Evolutionary conservation across 208 protist genomes (phyloP).

Genomic region (Trypanosoma congolense): DNA sequence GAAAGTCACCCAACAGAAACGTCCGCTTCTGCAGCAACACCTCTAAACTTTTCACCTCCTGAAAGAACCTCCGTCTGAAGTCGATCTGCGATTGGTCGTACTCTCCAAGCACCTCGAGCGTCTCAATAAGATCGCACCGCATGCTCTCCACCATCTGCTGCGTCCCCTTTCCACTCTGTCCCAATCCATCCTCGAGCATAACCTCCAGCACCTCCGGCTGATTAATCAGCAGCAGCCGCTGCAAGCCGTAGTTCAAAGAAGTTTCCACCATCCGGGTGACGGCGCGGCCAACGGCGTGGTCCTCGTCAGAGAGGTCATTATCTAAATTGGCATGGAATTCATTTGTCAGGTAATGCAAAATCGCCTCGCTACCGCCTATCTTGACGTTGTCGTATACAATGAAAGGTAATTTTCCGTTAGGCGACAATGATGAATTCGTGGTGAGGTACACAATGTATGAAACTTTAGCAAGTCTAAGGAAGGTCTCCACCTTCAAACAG

Average conservation of each 20-base stretch:
- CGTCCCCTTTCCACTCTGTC: conserved; percentile 34
- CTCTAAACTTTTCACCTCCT: conserved; percentile 57
- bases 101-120: conserved; percentile 52
- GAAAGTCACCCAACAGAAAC: conserved; percentile 48
- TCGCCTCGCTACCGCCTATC: conserved; percentile 52
- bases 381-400: conserved; percentile 52
- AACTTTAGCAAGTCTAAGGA: conserved; percentile 63
- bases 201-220: conserved; percentile 41
- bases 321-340: conserved; percentile 43
- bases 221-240: conserved; percentile 57
- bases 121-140: conserved; percentile 37
- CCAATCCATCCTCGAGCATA: conserved; percentile 58
- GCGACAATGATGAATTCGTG: conserved; percentile 46
- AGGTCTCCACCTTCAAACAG: conserved; percentile 67
- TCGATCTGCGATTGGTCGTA: conserved; percentile 35
- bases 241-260: conserved; percentile 57
- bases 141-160: conserved; percentile 46
- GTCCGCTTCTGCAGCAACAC: conserved; percentile 24
- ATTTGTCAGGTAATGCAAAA: conserved; percentile 55
- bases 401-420: conserved; percentile 54
- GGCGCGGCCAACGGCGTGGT: conserved; percentile 46
- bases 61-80: conserved; percentile 57
- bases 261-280: conserved; percentile 56
- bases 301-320: conserved; percentile 37
- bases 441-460: conserved; percentile 69